Evolutionary conservation across 139 green algal genomes (phyloP), one percentile per base, ranked within the genome.

Genomic region (Chlamydomonas urium): DNA sequence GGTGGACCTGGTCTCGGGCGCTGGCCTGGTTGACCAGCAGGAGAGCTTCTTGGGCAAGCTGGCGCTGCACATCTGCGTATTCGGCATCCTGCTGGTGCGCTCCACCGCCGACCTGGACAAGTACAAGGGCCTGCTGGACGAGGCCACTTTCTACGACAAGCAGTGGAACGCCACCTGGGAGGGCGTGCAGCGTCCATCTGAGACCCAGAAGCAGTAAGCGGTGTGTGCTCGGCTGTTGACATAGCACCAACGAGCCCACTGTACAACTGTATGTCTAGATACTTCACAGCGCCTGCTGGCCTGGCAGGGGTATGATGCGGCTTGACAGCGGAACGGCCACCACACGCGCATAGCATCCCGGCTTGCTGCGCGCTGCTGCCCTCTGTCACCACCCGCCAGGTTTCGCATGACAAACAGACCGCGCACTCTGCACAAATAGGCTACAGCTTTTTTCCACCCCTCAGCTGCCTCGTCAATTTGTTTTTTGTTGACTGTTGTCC

Each of bases 131-230:
- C 76, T 97, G 62, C 42, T 96, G 0, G 87, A 96, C 45, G 92
- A 97, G 83, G 93, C 93, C 4, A 97, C 90, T 28, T 97, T 97
- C 87, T 97, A 97, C 70, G 91, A 97, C 84, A 90, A 86, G 77
- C 67, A 96, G 80, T 97, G 91, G 91, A 80, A 82, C 23, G 87
- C 88, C 8, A 90, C 87, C 5, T 96, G 92, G 91, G 83, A 91
- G 1, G 84, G 83, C 37, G 80, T 85, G 14, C 38, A 79, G 33
- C 82, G 92, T 19, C 90, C 89, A 1, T 87, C 78, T 31, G 88
- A 95, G 70, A 85, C n/a, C n/a, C 65, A 71, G 59, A 45, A 67
- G 59, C 6, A 67, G 28, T 67, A 67, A 45, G 23, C 38, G 17
- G 31, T 38, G 29, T 67, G 6, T 66, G 53, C n/a, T n/a, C n/a